These are phyloP conservation scores for Penicillium dipodomyicola DNA, from an alignment of 495 filamentous ascomycete species.

Conservation along the genomic window DNA sequence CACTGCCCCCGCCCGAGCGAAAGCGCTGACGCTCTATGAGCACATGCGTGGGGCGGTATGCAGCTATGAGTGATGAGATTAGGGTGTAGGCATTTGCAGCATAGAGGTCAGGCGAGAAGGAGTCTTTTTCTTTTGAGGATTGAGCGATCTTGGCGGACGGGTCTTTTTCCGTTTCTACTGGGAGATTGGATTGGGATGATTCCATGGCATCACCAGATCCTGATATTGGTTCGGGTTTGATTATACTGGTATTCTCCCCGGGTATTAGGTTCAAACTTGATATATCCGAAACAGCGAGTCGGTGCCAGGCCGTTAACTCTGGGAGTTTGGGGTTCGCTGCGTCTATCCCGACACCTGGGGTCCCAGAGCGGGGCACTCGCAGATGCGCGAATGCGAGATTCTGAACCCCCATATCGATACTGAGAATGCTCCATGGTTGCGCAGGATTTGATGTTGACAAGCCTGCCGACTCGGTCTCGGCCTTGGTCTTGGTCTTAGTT, in stretches of 20 bases:
- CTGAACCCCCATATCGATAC: constrained; percentile 83
- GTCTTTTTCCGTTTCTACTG: neutral
- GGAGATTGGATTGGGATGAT: neutral
- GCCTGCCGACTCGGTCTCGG: neutral
- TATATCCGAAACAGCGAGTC: constrained; percentile 31
- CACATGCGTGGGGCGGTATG: constrained; percentile 62
- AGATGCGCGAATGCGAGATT: constrained; percentile 69
- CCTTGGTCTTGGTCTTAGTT: neutral
- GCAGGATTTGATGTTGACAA: neutral
- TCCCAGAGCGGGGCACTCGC: constrained; percentile 15
- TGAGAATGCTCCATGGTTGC: constrained; percentile 55
- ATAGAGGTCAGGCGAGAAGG: constrained; percentile 58
- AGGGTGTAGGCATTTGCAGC: constrained; percentile 62
- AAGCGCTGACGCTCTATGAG: constrained; percentile 91
- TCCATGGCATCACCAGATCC: neutral
- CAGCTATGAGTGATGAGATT: constrained; percentile 47
- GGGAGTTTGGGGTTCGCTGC: neutral
- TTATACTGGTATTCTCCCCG: neutral
- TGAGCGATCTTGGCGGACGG: neutral
- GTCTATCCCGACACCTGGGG: neutral
- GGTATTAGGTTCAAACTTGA: constrained; percentile 11
- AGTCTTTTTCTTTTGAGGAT: constrained; percentile 29
- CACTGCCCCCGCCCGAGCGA: constrained; percentile 60
- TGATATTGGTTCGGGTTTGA: neutral
- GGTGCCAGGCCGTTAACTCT: constrained; percentile 38